Conservation (phyloP, 2,329 filamentous ascomycete genomes). For the Exophiala oligosperma region DNA sequence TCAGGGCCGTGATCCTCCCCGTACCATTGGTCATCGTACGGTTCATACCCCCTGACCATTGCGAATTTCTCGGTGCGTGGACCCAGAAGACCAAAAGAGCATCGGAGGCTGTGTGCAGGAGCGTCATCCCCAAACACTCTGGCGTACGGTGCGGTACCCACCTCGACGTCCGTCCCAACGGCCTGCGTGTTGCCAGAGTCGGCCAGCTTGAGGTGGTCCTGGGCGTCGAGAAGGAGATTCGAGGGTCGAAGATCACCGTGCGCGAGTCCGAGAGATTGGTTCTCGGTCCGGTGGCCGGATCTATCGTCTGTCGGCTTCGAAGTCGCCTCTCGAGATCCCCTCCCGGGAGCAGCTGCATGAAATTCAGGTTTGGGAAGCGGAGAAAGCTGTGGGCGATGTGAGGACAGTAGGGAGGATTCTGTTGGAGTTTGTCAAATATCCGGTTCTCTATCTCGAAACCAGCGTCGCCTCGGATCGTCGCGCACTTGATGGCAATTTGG, state of each 20-base stretch:
- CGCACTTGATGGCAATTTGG: slow-evolving; percentile 3
- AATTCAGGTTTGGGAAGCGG: slow-evolving; percentile 1
- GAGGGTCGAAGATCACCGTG: slow-evolving; percentile 36
- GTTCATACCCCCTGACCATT: slow-evolving; percentile 3
- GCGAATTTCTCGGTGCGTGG: slow-evolving; percentile 10
- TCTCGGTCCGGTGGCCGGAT: slow-evolving; percentile 26
- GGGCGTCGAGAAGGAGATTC: slow-evolving; percentile 29
- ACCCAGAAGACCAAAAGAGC: slow-evolving; percentile 4
- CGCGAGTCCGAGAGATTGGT: slow-evolving; percentile 36
- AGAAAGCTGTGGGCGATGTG: slow-evolving; percentile 8
- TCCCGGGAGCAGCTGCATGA: slow-evolving; percentile 1
- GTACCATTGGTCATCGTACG: slow-evolving; percentile 7
- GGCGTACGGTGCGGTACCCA: slow-evolving; percentile 1
- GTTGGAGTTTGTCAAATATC: slow-evolving; percentile 3
- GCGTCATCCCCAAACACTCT: slow-evolving; percentile 7
- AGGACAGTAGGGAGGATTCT: slow-evolving; percentile 1
- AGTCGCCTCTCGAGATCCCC: slow-evolving; percentile 9
- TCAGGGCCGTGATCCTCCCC: slow-evolving; percentile 5
- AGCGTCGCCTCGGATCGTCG: neutral
- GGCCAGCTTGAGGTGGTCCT: slow-evolving; percentile 23
- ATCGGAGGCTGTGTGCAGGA: neutral
- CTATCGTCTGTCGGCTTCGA: neutral
- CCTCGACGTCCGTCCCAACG: neutral
- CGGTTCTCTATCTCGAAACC: slow-evolving; percentile 5
- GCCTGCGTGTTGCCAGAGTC: slow-evolving; percentile 22